Base-by-base conservation (phyloP, 169 alveolate species). In the Neospora caninum region DNA sequence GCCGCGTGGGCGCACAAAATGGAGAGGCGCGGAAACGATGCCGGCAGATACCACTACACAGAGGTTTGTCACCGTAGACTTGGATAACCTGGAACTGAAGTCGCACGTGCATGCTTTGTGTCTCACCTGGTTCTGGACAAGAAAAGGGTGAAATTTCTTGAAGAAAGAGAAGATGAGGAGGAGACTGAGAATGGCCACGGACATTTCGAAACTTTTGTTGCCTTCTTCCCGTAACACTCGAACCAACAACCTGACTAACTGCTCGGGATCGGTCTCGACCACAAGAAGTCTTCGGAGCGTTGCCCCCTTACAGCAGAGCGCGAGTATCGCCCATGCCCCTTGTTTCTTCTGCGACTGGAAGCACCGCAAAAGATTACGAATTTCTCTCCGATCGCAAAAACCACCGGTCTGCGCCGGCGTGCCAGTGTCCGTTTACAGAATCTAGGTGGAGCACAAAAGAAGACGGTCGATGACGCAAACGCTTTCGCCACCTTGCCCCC, bases 211-310 rank as follows among this genome's bases (percentile, higher is more conserved):
- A 36, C 93, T 88, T 53, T 88, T 88, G n/a, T 36, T 13, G 34
- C 93, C 93, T 20, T 88, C 93, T 20, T 88, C 93, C 9, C 83
- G 93, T 10, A 88, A 53, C n/a, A 69, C 84, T 20, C 93, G 93
- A 10, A 36, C n/a, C 41, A 88, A 4, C 93, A 82, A 31, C 41
- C 89, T 36, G 25, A 82, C 67, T 6, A 82, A 10, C 67, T 82
- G 54, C 36, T n/a, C 39, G 7, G 22, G 9, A 36, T 82, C 67
- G 38, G 27, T 73, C 84, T 82, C 89, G 0, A 13, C 39, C 27
- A 45, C 67, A 31, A 82, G 89, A 18, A 42, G 70, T 31, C 25
- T 25, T 41, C 36, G 67, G n/a, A 45, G 67, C 22, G 89, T 0
- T 13, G 67, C 58, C n/a, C 41, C 34, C 38, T 82, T 29, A 29